Evolutionary conservation across 1,139 yeast genomes (phyloP).

Genomic region (Saccharomyces hybrid): DNA sequence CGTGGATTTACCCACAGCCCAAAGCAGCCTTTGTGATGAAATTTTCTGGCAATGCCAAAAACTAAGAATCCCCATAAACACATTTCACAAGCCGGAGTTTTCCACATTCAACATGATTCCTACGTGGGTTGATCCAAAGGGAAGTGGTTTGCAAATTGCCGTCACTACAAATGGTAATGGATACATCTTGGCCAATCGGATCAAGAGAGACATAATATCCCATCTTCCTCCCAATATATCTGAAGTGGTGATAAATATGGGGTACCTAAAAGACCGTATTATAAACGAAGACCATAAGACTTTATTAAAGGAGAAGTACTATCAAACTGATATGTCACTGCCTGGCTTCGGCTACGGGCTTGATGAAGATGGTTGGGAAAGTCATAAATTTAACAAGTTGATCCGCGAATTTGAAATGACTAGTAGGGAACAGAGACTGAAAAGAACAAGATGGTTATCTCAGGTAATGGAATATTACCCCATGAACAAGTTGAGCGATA

Average conservation of each 20-base stretch:
- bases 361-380: constrained; percentile 65
- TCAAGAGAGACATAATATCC: constrained; percentile 64
- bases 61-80: constrained; percentile 73
- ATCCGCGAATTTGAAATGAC: constrained; percentile 55
- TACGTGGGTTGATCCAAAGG: constrained; percentile 57
- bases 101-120: constrained; percentile 76
- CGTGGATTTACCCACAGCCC: constrained; percentile 41
- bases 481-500: constrained; percentile 46
- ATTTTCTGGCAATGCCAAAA: constrained; percentile 47
- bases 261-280: constrained; percentile 51
- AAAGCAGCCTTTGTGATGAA: constrained; percentile 31
- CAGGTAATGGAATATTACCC: constrained; percentile 93
- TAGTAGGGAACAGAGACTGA: constrained; percentile 44
- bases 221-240: constrained; percentile 65
- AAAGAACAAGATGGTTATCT: constrained; percentile 75
- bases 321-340: constrained; percentile 13
- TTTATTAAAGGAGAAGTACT: constrained; percentile 16
- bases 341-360: constrained; percentile 41
- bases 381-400: constrained; percentile 50
- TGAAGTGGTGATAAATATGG: constrained; percentile 59
- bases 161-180: constrained; percentile 87
- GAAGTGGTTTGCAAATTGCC: constrained; percentile 61
- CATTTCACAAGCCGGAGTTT: constrained; percentile 61
- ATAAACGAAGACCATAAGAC: constrained; percentile 43
- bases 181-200: constrained; percentile 73